These are phyloP conservation scores for Pyrenula massariospora DNA, from an alignment of 495 filamentous ascomycete genomes.

Conservation along the genomic window DNA sequence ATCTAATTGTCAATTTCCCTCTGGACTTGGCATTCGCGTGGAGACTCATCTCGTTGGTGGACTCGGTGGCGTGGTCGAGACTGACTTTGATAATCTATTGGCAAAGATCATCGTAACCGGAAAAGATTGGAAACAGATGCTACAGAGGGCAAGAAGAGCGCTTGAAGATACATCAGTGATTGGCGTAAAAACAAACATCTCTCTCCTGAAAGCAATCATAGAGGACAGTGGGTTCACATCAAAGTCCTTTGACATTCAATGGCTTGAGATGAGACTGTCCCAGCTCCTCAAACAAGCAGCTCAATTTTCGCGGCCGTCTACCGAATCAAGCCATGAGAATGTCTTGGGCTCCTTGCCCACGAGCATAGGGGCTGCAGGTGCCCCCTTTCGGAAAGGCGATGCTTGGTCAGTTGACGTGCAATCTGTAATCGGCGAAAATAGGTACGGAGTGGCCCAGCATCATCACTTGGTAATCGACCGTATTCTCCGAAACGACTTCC, in stretches of 20 bases:
- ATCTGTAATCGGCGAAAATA: slow-evolving; percentile 10
- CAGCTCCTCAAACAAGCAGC: slow-evolving; percentile 23
- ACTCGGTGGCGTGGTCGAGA: slow-evolving; percentile 28
- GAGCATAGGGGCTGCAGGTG: slow-evolving; percentile 13
- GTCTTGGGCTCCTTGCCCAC: neutral
- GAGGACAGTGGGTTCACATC: slow-evolving; percentile 31
- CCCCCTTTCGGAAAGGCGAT: slow-evolving; percentile 42
- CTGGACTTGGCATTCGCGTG: slow-evolving; percentile 42
- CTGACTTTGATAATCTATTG: slow-evolving; percentile 47
- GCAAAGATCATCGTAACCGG: slow-evolving; percentile 52
- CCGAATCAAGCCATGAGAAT: neutral
- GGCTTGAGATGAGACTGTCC: slow-evolving; percentile 38
- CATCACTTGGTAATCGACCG: slow-evolving; percentile 41
- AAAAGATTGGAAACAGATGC: slow-evolving; percentile 33
- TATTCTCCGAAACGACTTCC: slow-evolving; percentile 47
- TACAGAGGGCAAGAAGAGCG: slow-evolving; percentile 40
- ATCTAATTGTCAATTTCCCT: slow-evolving; percentile 36
- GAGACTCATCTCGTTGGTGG: slow-evolving; percentile 34
- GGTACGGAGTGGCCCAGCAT: slow-evolving; percentile 7
- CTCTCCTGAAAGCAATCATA: slow-evolving; percentile 40
- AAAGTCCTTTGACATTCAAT: slow-evolving; percentile 40
- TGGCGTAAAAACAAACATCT: slow-evolving; percentile 45
- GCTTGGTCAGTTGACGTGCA: slow-evolving; percentile 41
- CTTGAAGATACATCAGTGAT: slow-evolving; percentile 38
- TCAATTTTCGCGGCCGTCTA: slow-evolving; percentile 9